Evolutionary conservation across 176 grass and related monocot genomes (phyloP).

Genomic region (Alloteropsis semialata): DNA sequence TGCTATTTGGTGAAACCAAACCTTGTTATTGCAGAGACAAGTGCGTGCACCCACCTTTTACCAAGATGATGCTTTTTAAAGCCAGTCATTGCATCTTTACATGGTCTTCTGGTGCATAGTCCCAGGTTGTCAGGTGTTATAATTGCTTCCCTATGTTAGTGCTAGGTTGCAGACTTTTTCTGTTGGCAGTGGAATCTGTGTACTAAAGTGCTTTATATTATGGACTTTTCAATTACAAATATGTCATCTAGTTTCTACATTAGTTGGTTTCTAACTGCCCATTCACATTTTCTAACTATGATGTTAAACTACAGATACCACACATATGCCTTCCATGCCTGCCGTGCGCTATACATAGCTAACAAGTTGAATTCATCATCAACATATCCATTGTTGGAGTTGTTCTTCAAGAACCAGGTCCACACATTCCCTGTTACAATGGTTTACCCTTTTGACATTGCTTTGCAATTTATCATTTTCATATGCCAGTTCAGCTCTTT

Average conservation of each 20-base stretch:
- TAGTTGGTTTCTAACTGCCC: background rate
- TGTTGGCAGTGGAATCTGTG: background rate
- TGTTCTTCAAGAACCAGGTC: slow-evolving; percentile 93
- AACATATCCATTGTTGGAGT: slow-evolving; percentile 77
- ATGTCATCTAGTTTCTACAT: background rate
- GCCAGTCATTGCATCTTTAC: background rate
- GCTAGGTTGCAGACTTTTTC: background rate
- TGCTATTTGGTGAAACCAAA: background rate
- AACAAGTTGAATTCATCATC: slow-evolving; percentile 87
- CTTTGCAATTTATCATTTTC: background rate
- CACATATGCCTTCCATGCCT: slow-evolving; percentile 76
- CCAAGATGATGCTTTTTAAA: background rate
- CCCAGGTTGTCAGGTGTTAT: background rate
- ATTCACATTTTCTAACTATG: background rate
- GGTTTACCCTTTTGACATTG: background rate
- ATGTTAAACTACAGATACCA: slow-evolving; percentile 64
- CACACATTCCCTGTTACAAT: background rate
- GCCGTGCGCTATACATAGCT: slow-evolving; percentile 85
- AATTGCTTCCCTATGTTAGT: background rate
- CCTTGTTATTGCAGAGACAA: background rate
- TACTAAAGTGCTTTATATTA: background rate
- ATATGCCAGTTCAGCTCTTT: background rate
- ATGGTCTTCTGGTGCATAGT: background rate
- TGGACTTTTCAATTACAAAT: background rate
- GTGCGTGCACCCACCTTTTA: background rate